Base-by-base conservation (phyloP, 2,329 filamentous ascomycete species). In the Coniella vitis region DNA sequence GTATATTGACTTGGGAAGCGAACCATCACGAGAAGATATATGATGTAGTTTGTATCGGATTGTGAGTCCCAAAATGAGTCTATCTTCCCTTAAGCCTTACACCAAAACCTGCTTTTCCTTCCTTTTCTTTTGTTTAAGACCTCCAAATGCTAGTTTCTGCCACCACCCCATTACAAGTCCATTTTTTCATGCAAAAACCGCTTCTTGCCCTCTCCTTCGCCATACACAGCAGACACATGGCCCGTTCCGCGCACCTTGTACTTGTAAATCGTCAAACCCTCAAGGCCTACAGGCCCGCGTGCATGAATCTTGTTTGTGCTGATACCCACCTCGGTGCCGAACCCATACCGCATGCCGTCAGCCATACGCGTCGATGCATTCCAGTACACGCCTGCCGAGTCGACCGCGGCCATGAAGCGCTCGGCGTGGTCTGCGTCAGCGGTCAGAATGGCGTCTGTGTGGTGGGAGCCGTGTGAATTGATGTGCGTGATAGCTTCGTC, bases 291-390 rank as follows among this genome's bases (percentile, higher is more conserved):
- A 0, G 93, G 93, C 0, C 93, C 93, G 44, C 93, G 76, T 1
- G 88, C 87, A 65, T 98, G 93, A 55, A 98, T 95, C 74, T 97
- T 98, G 74, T 96, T 98, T 43, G 93, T 98, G 70, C 87, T 94
- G 68, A 98, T 97, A 47, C 93, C 93, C 20, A 98, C 93, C 69
- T 98, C 93, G 0, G 93, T 97, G 41, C 93, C 93, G 68, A 98
- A 98, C 7, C 93, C 93, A 65, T 94, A 97, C 37, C 93, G 79
- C 86, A 95, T 96, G 7, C 93, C 93, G 65, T 98, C 93, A 5
- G 90, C 90, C 70, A 98, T 91, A 44, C 93, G 81, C 8, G 89
- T 95, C 20, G 88, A 94, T 7, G 90, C 87, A 65, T 98, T 98
- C 90, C 91, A 96, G 75, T 95, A 98, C 16, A 91, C 90, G 45